Base-by-base conservation (phyloP, 306 rosid genomes). In the Pyrus pyrifolia region DNA sequence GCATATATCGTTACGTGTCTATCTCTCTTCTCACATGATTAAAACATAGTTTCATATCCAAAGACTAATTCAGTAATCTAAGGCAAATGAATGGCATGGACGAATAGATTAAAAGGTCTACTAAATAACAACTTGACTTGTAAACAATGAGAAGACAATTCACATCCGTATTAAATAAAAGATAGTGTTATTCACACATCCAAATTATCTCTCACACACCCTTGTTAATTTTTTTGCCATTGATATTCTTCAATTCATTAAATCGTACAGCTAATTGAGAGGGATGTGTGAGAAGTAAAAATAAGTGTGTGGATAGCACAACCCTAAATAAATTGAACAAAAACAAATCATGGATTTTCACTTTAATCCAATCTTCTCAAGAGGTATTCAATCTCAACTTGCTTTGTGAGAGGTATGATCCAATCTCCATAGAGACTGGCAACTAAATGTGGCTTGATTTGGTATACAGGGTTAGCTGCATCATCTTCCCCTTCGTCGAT, bases 321-420 rank as follows among this genome's bases (percentile, higher is more conserved):
- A 38, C 42, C 2, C 42, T 7, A 6, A 38, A 57, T 3, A 8
- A 12, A 45, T 25, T 23, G 25, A 51, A 51, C 6, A 53, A 44
- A 45, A 42, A 29, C 6, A 68, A 53, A 27, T 3, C 70, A 44
- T 6, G 46, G 46, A 17, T 21, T 10, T 4, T 13, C 2, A 21
- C 15, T 31, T 76, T 67, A 86, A 62, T 84, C 83, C 57, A 84
- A 79, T 71, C 87, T 88, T 82, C 78, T 75, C 82, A 89, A 42
- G 30, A 89, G 79, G 81, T 89, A 86, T 29, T 86, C 87, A 35
- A 89, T 79, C 57, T 89, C 87, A 58, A 89, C 89, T 70, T 86
- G 82, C 84, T 86, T 89, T 38, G 90, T 89, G 64, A 86, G 83
- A 76, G 90, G 93, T 85, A 89, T 81, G 75, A 89, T 80, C 90